Percentiles rank a stretch among this genome's conserved stretches.
Evolutionary conservation across 495 filamentous ascomycete genomes (phyloP).

Genomic region (Elaphomyces granulatus): DNA sequence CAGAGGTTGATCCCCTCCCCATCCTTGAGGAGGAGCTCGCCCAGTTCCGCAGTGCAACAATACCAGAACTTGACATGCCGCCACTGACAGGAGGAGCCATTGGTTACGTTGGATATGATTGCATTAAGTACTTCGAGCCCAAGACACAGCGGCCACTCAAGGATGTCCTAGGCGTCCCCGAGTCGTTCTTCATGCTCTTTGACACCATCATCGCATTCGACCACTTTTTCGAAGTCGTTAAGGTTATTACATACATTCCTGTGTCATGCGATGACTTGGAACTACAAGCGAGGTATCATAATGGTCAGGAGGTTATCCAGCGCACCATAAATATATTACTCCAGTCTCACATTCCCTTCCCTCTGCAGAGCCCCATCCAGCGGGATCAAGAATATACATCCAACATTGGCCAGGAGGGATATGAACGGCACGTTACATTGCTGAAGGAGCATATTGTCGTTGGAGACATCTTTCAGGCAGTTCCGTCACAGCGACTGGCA

Average conservation of each 20-base stretch:
- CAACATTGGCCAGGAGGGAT: constrained; percentile 80
- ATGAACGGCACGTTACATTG: constrained; percentile 66
- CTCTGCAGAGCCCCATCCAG: constrained; percentile 56
- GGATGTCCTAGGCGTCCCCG: constrained; percentile 75
- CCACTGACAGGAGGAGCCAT: constrained; percentile 82
- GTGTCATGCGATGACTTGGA: constrained; percentile 35
- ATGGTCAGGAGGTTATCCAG: constrained; percentile 46
- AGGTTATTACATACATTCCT: constrained; percentile 76
- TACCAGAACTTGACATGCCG: constrained; percentile 69
- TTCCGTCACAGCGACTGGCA: constrained; percentile 85
- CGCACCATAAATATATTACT: constrained; percentile 54
- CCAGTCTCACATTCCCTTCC: constrained; percentile 59
- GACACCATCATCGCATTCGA: constrained; percentile 93
- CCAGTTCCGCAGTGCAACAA: constrained; percentile 57
- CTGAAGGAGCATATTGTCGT: constrained; percentile 78
- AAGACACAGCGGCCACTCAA: constrained; percentile 75
- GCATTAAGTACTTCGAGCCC: constrained; percentile 93
- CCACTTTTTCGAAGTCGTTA: constrained; percentile 82
- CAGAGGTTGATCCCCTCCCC: constrained; percentile 67
- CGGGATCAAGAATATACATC: constrained; percentile 69
- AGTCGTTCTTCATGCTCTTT: constrained; percentile 95
- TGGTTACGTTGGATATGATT: constrained; percentile 95
- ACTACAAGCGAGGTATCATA: constrained; percentile 46
- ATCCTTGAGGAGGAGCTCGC: constrained; percentile 65
- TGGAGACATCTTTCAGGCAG: constrained; percentile 94